phyloP scores from a whole-genome alignment of 2,329 filamentous ascomycete genomes.

The Cladosporium sp. region DNA sequence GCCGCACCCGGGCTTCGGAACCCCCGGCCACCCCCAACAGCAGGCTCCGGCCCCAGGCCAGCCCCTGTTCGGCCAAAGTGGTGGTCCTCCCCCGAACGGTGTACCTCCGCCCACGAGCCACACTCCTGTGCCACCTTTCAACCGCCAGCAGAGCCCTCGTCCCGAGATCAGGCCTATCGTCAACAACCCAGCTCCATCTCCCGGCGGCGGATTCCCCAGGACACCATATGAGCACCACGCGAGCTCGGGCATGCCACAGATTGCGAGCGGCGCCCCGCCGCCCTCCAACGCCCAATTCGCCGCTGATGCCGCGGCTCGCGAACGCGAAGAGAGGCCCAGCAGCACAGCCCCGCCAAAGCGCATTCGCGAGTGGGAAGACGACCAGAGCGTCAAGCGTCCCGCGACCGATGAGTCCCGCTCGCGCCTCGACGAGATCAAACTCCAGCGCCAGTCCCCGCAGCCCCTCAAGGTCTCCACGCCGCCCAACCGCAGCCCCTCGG shows the following conservation, averaged over 20 bases:
- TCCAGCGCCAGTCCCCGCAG: conserved; percentile 54
- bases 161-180: conserved; percentile 77
- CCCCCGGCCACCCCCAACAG: conserved; percentile 17
- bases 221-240: conserved; percentile 73
- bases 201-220: conserved; percentile 76
- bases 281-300: conserved; percentile 51
- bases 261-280: conserved; percentile 64
- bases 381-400: conserved; percentile 66
- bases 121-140: conserved; percentile 62
- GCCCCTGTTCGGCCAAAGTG: conserved; percentile 20
- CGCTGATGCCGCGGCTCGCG: conserved; percentile 61
- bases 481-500: conserved; percentile 73
- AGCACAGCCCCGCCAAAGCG: conserved; percentile 75
- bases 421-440: conserved; percentile 75
- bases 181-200: conserved; percentile 73
- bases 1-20: conserved; percentile 22
- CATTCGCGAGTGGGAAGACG: conserved; percentile 87
- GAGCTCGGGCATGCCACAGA: conserved; percentile 53
- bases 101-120: conserved; percentile 42
- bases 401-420: conserved; percentile 83
- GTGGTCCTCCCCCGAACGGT: conserved; percentile 19
- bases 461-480: conserved; percentile 50
- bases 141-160: conserved; percentile 51
- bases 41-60: conserved; percentile 19
- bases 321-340: conserved; percentile 66